Base-by-base conservation (phyloP, 176 grass and related monocot species). In the Raddia guianensis region DNA sequence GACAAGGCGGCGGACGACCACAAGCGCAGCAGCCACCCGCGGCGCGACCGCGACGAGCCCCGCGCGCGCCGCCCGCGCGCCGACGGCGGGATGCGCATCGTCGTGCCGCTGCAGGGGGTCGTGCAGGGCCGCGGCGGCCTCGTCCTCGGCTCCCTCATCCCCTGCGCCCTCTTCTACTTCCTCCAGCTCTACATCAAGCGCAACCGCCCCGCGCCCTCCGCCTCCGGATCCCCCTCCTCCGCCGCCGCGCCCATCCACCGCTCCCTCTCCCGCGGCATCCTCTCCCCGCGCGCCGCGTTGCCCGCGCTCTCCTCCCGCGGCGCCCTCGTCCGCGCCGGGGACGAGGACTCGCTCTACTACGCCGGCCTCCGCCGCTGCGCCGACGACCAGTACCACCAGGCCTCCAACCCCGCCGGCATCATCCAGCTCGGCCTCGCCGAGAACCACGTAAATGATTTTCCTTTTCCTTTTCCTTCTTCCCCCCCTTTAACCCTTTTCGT, bases 81-180 rank as follows among this genome's bases (percentile, higher is more conserved):
- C 13, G 90, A 95, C 90, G 90, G 93, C 43, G 92, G 83, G 64
- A 98, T 98, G 95, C 92, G 95, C 76, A 78, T 98, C 87, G 87
- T 98, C 3, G 95, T 98, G 40, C 95, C 95, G 53, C 85, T 98
- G 68, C 90, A 94, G 86, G 95, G 89, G 57, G 84, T 98, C 9
- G 95, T 94, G 71, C 95, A 98, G 90, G 95, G 95, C 52, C 90
- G 92, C 5, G 95, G 95, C 1, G 95, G 95, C 11, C 90, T 98
- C 44, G 95, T 98, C 19, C 88, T 98, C 43, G 95, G 95, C 70
- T 98, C 95, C 48, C 88, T 98, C 77, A 87, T 98, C 88, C 95
- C 95, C 66, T 98, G 95, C 81, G 95, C 95, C 2, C 95, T 98
- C 83, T 94, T 98, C 92, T 98, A 98, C 90, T 89, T 98, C 80